Evolutionary conservation across 345 rosid genomes (phyloP).

Genomic region (Lumnitzera racemosa): DNA sequence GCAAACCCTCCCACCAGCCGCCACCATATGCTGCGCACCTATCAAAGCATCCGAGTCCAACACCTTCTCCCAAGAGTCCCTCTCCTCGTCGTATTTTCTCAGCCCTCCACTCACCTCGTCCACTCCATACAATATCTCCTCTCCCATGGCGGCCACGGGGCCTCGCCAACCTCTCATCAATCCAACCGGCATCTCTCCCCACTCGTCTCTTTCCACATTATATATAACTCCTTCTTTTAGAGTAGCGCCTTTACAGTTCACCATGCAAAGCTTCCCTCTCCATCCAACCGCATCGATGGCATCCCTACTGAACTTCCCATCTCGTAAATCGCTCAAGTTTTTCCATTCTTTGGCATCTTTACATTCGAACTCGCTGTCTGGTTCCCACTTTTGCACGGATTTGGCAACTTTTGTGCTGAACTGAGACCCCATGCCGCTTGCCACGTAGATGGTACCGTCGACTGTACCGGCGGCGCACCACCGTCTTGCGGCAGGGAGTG

Average conservation of each 20-base stretch:
- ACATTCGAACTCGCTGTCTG: not conserved
- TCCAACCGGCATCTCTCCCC: constrained; percentile 38
- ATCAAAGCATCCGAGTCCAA: constrained; percentile 17
- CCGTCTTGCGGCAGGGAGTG: constrained; percentile 32
- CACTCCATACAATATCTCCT: constrained; percentile 30
- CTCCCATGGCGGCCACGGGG: constrained; percentile 46
- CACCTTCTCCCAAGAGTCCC: constrained; percentile 29
- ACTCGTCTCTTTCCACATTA: constrained; percentile 20
- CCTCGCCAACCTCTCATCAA: constrained; percentile 49
- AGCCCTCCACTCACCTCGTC: constrained; percentile 34
- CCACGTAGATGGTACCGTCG: constrained; percentile 20
- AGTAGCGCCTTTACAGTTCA: constrained; percentile 31
- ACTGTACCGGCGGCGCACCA: constrained; percentile 43
- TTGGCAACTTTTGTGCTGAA: constrained; percentile 35
- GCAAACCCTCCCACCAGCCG: constrained; percentile 37
- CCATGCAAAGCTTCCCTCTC: constrained; percentile 48
- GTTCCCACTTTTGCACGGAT: constrained; percentile 35
- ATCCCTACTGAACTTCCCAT: constrained; percentile 38
- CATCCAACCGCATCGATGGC: constrained; percentile 44
- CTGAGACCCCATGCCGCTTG: constrained; percentile 34
- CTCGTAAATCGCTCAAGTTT: constrained; percentile 19
- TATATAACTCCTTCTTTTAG: constrained; percentile 32
- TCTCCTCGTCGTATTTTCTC: constrained; percentile 21
- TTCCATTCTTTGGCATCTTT: constrained; percentile 12
- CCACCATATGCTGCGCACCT: constrained; percentile 36